phyloP scores from a whole-genome alignment of 176 grass and related monocot species.

The Avena eriantha region DNA sequence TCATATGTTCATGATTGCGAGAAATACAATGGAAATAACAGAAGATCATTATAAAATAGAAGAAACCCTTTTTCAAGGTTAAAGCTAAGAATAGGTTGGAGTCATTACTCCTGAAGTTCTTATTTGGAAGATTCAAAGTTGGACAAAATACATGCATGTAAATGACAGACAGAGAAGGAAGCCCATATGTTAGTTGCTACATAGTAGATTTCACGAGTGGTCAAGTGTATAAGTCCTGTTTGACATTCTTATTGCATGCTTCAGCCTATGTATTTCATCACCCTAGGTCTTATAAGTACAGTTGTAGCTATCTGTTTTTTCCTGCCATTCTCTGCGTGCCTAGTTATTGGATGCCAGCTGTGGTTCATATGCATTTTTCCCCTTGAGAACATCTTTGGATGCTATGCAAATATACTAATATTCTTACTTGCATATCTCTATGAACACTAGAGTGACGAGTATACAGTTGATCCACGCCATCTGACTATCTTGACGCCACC shows the following conservation, averaged over 20 bases:
- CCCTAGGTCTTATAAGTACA: neutral
- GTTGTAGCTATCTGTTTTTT: slow-evolving; percentile 18
- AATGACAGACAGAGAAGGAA: neutral
- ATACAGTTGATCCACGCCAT: slow-evolving; percentile 65
- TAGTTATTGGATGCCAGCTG: neutral
- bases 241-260: slow-evolving; percentile 24
- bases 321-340: slow-evolving; percentile 6
- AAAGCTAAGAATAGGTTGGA: slow-evolving; percentile 2
- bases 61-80: neutral
- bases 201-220: slow-evolving; percentile 15
- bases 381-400: neutral
- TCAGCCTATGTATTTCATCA: slow-evolving; percentile 26
- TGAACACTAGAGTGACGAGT: slow-evolving; percentile 69
- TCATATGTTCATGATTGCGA: slow-evolving; percentile 35
- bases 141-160: slow-evolving; percentile 17
- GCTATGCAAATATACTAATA: slow-evolving; percentile 26
- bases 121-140: slow-evolving; percentile 12
- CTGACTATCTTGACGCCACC: slow-evolving; percentile 72
- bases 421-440: slow-evolving; percentile 41
- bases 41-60: neutral
- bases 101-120: neutral
- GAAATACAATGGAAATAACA: slow-evolving; percentile 6
- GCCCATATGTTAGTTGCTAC: neutral
- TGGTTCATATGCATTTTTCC: slow-evolving; percentile 9
- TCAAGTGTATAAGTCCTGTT: neutral